Conservation (phyloP, 2,329 filamentous ascomycete genomes). For the Microdochium paspali region DNA sequence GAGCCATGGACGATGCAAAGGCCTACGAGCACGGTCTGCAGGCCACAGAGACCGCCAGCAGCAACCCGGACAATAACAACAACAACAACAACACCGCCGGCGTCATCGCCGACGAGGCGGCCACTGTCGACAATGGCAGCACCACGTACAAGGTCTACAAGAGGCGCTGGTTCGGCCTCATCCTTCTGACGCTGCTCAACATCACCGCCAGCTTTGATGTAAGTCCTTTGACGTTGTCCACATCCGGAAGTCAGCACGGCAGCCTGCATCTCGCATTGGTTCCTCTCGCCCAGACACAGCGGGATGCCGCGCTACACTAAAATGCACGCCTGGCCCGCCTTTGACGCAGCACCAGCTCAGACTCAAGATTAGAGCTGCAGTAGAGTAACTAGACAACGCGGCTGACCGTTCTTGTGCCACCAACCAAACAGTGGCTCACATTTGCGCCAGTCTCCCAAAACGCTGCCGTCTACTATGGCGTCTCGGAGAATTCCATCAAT, state of each 20-base stretch:
- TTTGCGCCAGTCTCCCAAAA: slow-evolving; percentile 75
- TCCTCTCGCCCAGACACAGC: too few relatives aligned
- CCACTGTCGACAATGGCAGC: slow-evolving; percentile 10
- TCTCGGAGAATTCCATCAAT: slow-evolving; percentile 71
- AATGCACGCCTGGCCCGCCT: too few relatives aligned
- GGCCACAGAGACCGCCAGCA: too few relatives aligned
- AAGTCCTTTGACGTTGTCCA: slow-evolving; percentile 29
- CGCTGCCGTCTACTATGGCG: slow-evolving; percentile 65
- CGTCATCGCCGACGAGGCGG: slow-evolving; percentile 7
- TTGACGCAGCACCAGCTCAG: too few relatives aligned
- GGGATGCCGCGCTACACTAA: too few relatives aligned
- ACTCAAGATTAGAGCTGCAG: too few relatives aligned
- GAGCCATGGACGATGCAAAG: not conserved
- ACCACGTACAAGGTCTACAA: slow-evolving; percentile 50
- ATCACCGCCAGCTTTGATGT: slow-evolving; percentile 94
- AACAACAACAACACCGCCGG: slow-evolving; percentile 10
- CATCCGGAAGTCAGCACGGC: too few relatives aligned
- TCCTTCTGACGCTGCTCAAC: slow-evolving; percentile 79
- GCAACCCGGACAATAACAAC: slow-evolving; percentile 11
- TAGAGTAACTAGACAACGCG: not conserved
- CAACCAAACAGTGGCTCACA: slow-evolving; percentile 83
- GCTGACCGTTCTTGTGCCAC: not conserved
- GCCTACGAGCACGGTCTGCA: not conserved
- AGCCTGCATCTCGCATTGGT: too few relatives aligned
- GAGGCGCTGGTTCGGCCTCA: slow-evolving; percentile 79